phyloP scores from a whole-genome alignment of 2,329 filamentous ascomycete species.

The Xylariaceae sp. region DNA sequence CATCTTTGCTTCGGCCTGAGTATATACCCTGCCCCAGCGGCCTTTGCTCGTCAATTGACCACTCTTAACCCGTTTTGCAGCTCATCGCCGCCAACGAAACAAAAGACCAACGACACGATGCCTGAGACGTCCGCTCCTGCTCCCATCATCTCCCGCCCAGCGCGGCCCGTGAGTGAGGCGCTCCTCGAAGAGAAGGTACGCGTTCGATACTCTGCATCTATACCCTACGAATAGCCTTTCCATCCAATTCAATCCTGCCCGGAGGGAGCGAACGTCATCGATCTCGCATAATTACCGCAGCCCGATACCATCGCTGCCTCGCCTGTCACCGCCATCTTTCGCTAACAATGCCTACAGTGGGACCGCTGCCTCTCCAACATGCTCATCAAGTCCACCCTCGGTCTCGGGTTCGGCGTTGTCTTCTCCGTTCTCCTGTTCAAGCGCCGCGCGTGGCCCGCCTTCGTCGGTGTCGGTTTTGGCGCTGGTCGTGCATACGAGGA shows the following conservation, averaged over 20 bases:
- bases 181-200: constrained; percentile 97
- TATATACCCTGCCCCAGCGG: constrained; percentile 3
- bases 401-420: constrained; percentile 94
- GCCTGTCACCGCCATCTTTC: neutral
- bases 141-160: constrained; percentile 58
- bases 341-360: constrained; percentile 60
- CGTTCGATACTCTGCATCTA: no score
- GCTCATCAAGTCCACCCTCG: constrained; percentile 93
- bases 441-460: constrained; percentile 96
- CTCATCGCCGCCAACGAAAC: constrained; percentile 18
- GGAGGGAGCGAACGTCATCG: no score
- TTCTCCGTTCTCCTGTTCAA: constrained; percentile 99
- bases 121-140: constrained; percentile 51
- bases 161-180: constrained; percentile 92
- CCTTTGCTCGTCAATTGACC: constrained; percentile 14
- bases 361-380: constrained; percentile 97
- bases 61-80: constrained; percentile 13
- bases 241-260: no score
- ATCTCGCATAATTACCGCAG: constrained; percentile 13
- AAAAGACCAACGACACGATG: constrained; percentile 35
- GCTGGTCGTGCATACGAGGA: constrained; percentile 97
- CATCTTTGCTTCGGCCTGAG: constrained; percentile 12
- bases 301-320: neutral
- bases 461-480: constrained; percentile 89
- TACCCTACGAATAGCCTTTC: no score